phyloP scores from a whole-genome alignment of 2,329 filamentous ascomycete genomes.

The Colletotrichum plurivorum region DNA sequence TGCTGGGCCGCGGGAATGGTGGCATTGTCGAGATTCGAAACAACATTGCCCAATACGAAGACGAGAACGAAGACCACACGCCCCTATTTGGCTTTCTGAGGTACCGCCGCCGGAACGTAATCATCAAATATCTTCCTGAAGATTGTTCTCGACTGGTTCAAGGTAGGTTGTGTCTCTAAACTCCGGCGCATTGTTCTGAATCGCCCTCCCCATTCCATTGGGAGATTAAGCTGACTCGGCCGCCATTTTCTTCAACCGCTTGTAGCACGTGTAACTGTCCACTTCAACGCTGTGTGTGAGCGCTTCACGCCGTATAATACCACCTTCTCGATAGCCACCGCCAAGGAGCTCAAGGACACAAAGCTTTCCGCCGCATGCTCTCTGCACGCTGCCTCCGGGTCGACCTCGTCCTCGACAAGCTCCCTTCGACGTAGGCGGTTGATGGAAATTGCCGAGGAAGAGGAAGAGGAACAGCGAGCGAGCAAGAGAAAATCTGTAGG shows the following conservation, averaged over 20 bases:
- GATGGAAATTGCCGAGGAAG: slow-evolving; percentile 95
- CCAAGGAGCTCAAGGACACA: slow-evolving; percentile 88
- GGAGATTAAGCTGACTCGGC: slow-evolving; percentile 35
- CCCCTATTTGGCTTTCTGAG: slow-evolving; percentile 93
- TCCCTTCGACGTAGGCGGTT: slow-evolving; percentile 83
- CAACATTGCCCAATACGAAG: slow-evolving; percentile 80
- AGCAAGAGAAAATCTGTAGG: slow-evolving; percentile 71
- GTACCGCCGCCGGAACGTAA: slow-evolving; percentile 89
- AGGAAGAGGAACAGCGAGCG: slow-evolving; percentile 79
- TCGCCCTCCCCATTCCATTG: slow-evolving; percentile 26
- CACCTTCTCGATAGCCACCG: slow-evolving; percentile 80
- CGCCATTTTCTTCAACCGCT: slow-evolving; percentile 22
- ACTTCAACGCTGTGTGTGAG: slow-evolving; percentile 77
- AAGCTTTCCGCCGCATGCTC: slow-evolving; percentile 91
- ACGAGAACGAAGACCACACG: slow-evolving; percentile 72
- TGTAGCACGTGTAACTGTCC: slow-evolving; percentile 84
- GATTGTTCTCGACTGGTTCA: slow-evolving; percentile 91
- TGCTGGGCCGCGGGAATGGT: slow-evolving; percentile 82
- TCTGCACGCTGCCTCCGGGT: slow-evolving; percentile 88
- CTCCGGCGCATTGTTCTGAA: slow-evolving; percentile 23
- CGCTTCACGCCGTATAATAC: slow-evolving; percentile 89
- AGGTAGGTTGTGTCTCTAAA: slow-evolving; percentile 71
- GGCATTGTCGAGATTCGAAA: slow-evolving; percentile 88
- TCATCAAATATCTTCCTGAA: slow-evolving; percentile 94
- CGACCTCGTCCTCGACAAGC: slow-evolving; percentile 86